A percentile compares a stretch with the other conserved stretches of the same genome.
Evolutionary conservation across 2,329 filamentous ascomycete species (phyloP).

Genomic region (Kalmusia sp.): DNA sequence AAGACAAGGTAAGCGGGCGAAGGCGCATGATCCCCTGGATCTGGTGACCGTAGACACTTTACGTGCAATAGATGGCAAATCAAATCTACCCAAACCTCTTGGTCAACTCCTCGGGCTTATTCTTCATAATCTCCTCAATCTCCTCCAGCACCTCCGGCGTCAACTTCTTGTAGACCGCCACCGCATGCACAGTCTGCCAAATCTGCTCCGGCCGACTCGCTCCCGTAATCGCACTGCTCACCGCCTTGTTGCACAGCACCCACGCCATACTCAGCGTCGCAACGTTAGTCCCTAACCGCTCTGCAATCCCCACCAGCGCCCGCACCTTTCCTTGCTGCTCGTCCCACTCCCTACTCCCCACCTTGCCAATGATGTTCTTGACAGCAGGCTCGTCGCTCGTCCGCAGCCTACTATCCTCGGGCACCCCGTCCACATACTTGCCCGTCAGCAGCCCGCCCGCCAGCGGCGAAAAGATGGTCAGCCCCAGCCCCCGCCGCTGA

Average conservation of each 20-base stretch:
- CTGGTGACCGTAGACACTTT: conserved; percentile 30
- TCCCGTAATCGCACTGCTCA: conserved; percentile 38
- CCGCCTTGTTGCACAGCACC: conserved; percentile 42
- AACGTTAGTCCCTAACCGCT: conserved; percentile 67
- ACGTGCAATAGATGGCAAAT: background rate
- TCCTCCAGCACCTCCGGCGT: conserved; percentile 54
- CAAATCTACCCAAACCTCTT: conserved; percentile 31
- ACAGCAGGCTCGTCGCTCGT: conserved; percentile 64
- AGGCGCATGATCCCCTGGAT: conserved; percentile 41
- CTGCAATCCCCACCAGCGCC: conserved; percentile 60
- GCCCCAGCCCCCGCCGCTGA: conserved; percentile 60
- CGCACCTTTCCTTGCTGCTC: conserved; percentile 65
- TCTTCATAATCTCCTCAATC: conserved; percentile 42
- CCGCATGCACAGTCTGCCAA: conserved; percentile 49
- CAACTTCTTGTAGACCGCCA: conserved; percentile 54
- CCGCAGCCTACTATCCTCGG: conserved; percentile 64
- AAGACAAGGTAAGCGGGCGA: conserved; percentile 34
- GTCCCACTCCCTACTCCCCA: conserved; percentile 61
- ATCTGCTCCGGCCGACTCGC: conserved; percentile 39
- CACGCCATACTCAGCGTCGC: conserved; percentile 46
- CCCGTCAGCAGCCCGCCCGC: conserved; percentile 64
- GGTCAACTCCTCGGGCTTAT: conserved; percentile 37
- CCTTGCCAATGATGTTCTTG: conserved; percentile 45
- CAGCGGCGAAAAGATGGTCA: conserved; percentile 63
- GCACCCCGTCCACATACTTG: conserved; percentile 68